Percentiles rank a stretch among this genome's conserved stretches.
These are phyloP conservation scores for Aphanomyces cochlioides DNA, from an alignment of 352 stramenopile species.

Conservation along the genomic window DNA sequence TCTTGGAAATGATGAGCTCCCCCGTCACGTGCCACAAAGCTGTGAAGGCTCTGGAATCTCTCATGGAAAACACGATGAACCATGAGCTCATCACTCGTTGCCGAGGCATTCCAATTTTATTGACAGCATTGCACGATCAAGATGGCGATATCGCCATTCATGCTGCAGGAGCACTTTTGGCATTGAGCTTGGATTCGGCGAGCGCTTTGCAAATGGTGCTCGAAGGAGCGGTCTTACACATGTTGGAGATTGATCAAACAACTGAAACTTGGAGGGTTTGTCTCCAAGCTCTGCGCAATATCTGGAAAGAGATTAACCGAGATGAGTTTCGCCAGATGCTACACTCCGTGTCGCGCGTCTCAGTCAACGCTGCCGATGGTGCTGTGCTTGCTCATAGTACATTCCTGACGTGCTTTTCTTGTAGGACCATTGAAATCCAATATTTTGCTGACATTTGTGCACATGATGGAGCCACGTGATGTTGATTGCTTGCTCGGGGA, in stretches of 20 bases:
- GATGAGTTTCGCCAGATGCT: constrained; percentile 33
- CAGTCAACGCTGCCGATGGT: constrained; percentile 16
- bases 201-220: constrained; percentile 31
- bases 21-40: background rate
- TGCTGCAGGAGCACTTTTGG: constrained; percentile 24
- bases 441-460: constrained; percentile 31
- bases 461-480: constrained; percentile 29
- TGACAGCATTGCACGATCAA: constrained; percentile 21
- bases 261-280: constrained; percentile 27
- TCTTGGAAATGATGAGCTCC: constrained; percentile 22
- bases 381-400: background rate
- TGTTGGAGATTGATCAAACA: constrained; percentile 30
- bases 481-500: constrained; percentile 24
- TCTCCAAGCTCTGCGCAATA: constrained; percentile 28
- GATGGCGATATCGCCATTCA: constrained; percentile 28
- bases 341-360: constrained; percentile 29
- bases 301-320: constrained; percentile 29
- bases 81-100: constrained; percentile 30
- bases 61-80: constrained; percentile 29
- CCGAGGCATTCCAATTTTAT: constrained; percentile 22
- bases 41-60: constrained; percentile 27
- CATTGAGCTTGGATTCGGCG: constrained; percentile 22
- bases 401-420: background rate
- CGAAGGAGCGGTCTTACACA: constrained; percentile 29
- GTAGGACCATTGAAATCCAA: constrained; percentile 29